Evolutionary conservation across 352 stramenopile genomes (phyloP).

Genomic region (Phytophthora cryptogea): DNA sequence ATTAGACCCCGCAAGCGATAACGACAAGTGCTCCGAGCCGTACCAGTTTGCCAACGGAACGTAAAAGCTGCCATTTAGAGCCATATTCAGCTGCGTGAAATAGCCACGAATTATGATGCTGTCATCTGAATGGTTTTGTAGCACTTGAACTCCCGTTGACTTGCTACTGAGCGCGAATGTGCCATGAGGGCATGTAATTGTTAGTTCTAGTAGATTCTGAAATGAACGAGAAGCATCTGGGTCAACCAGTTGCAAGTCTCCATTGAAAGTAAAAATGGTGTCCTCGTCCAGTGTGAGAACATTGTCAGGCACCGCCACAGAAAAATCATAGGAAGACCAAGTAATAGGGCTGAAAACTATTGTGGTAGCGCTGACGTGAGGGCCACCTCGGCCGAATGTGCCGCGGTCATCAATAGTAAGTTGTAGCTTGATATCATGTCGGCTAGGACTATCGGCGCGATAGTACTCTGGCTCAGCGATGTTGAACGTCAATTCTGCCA

Average conservation of each 20-base stretch:
- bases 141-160: conserved; percentile 33
- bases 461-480: conserved; percentile 36
- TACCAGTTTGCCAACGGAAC: conserved; percentile 58
- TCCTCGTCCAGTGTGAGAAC: conserved; percentile 53
- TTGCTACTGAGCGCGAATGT: conserved; percentile 25
- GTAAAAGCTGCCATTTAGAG: conserved; percentile 56
- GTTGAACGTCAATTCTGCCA: conserved; percentile 55
- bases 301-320: conserved; percentile 23
- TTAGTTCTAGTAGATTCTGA: conserved; percentile 40
- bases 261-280: conserved; percentile 35
- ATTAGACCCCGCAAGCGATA: conserved; percentile 37
- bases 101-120: conserved; percentile 48
- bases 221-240: conserved; percentile 27
- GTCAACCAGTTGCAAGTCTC: conserved; percentile 36
- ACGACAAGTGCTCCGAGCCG: conserved; percentile 49
- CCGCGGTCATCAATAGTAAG: conserved; percentile 65
- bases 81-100: conserved; percentile 54
- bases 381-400: conserved; percentile 50
- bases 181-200: conserved; percentile 30
- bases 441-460: conserved; percentile 20
- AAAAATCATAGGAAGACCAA: conserved; percentile 33
- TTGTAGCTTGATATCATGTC: conserved; percentile 44
- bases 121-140: conserved; percentile 28
- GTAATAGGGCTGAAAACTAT: conserved; percentile 38
- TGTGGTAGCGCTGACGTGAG: conserved; percentile 42